Base-by-base conservation (phyloP, 345 rosid species). In the Noccaea caerulescens region DNA sequence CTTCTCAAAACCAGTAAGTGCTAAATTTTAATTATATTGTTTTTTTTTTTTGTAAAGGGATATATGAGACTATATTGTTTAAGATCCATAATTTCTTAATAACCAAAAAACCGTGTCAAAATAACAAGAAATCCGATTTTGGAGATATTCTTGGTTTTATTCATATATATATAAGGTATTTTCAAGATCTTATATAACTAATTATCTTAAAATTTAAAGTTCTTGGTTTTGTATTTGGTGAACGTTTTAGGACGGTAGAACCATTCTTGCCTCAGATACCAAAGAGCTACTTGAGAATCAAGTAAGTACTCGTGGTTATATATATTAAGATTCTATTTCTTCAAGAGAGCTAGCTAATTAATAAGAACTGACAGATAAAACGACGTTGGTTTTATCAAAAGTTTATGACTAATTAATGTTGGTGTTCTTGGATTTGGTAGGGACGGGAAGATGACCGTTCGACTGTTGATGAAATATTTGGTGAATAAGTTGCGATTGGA, bases 261-360 rank as follows among this genome's bases (percentile, higher is more conserved):
- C 97, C 98, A 30, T 85, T 84, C 76, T 79, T 95, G 85, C 99
- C 97, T 53, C 99, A 92, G 69, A 87, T 95, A 84, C 86, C 88
- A 1, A 92, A 90, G 86, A 86, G 96, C 92, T 92, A 84, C 86
- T 85, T 95, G 62, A 87, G 99, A 84, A 95, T 95, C 96, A 95
- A 92, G 99, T 95, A 84, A 80, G 72, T 34, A 58, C 37, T 44
- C 14, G 18, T 44, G 55, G 13, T 60, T 39, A 27, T 27, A 27
- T 27, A 27, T 53, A 27, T 18, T 10, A 37, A 37, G 66, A 30
- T 38, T 56, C 49, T 18, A 20, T 34, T 12, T 33, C 27, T 56
- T 10, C 9, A n/a, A 56, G 6, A 27, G n/a, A 56, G 34, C 25
- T 47, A 49, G 33, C 30, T 69, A 47, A 47, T 36, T 49, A 49